Percentiles rank a stretch among this genome's conserved stretches.
These are phyloP conservation scores for Vanrija pseudolonga DNA, from an alignment of 1,284 basidiomycete species.

Conservation along the genomic window DNA sequence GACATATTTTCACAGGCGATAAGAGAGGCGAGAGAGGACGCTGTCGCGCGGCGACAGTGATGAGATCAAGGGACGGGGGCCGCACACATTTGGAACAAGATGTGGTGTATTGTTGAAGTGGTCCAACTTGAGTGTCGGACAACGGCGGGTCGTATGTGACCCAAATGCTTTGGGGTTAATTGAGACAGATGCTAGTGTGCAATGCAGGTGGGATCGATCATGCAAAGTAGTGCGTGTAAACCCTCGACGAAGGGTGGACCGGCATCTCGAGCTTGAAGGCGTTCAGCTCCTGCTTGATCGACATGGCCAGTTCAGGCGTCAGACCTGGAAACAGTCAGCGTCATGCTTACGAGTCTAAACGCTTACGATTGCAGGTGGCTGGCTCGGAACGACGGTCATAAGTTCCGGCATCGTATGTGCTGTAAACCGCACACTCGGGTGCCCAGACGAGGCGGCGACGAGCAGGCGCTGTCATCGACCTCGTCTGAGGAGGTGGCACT, in stretches of 20 bases:
- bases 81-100: too few relatives aligned
- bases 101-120: too few relatives aligned
- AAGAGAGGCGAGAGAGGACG: too few relatives aligned
- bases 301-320: slow-evolving; percentile 88
- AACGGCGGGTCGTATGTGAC: too few relatives aligned
- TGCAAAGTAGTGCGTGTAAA: slow-evolving; percentile 67
- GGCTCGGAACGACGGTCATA: slow-evolving; percentile 95
- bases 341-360: background rate
- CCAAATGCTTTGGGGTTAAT: too few relatives aligned
- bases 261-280: slow-evolving; percentile 99
- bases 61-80: too few relatives aligned
- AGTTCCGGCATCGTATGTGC: slow-evolving; percentile 83
- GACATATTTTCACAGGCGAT: too few relatives aligned
- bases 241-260: slow-evolving; percentile 80
- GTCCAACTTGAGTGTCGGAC: too few relatives aligned
- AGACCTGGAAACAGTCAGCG: slow-evolving; percentile 47
- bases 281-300: slow-evolving; percentile 94
- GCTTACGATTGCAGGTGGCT: slow-evolving; percentile 82
- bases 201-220: slow-evolving; percentile 24
- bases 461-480: slow-evolving; percentile 37
- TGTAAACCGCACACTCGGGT: slow-evolving; percentile 86
- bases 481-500: slow-evolving; percentile 6
- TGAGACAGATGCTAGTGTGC: too few relatives aligned
- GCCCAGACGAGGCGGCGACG: slow-evolving; percentile 77
- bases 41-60: too few relatives aligned